Conservation (phyloP, 176 grass and related monocot genomes). For the Rhipidocladum racemiflorum region DNA sequence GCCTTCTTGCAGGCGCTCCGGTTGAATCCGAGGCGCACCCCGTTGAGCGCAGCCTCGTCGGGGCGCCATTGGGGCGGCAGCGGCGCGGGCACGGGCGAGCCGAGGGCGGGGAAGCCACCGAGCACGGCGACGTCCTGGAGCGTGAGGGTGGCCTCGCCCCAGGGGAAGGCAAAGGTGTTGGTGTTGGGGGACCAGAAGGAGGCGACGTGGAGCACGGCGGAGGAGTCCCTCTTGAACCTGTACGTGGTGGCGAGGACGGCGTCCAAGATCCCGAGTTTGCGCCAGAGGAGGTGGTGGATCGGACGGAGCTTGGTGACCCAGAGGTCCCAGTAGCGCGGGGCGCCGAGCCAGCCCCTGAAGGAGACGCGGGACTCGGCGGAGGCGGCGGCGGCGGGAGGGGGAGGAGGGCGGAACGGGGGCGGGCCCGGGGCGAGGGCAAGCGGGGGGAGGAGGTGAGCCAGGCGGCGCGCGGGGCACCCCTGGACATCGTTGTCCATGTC, state of each 20-base stretch:
- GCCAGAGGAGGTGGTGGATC: constrained; percentile 51
- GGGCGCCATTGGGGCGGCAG: constrained; percentile 49
- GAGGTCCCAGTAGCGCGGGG: constrained; percentile 64
- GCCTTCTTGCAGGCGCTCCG: constrained; percentile 91
- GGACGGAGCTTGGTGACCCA: constrained; percentile 82
- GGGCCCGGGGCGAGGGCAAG: neutral
- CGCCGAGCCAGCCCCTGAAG: constrained; percentile 71
- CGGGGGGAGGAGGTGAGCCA: constrained; percentile 43
- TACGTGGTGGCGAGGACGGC: constrained; percentile 65
- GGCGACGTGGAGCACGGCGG: constrained; percentile 47
- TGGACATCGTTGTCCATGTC: neutral
- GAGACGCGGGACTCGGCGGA: constrained; percentile 54
- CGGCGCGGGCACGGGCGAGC: constrained; percentile 49
- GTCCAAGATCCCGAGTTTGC: constrained; percentile 60
- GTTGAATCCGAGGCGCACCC: constrained; percentile 68
- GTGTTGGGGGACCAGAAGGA: constrained; percentile 68
- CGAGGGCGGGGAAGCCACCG: constrained; percentile 50
- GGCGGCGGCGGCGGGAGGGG: constrained; percentile 22
- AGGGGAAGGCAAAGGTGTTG: constrained; percentile 74
- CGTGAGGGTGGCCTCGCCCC: constrained; percentile 82
- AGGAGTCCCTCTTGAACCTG: constrained; percentile 53
- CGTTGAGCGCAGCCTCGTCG: constrained; percentile 55
- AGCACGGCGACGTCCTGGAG: constrained; percentile 65
- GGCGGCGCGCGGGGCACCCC: neutral
- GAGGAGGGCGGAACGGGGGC: constrained; percentile 24